Percentiles rank a stretch among this genome's conserved stretches.
Conservation (phyloP, 2,329 filamentous ascomycete genomes). For the Fusarium sp. region DNA sequence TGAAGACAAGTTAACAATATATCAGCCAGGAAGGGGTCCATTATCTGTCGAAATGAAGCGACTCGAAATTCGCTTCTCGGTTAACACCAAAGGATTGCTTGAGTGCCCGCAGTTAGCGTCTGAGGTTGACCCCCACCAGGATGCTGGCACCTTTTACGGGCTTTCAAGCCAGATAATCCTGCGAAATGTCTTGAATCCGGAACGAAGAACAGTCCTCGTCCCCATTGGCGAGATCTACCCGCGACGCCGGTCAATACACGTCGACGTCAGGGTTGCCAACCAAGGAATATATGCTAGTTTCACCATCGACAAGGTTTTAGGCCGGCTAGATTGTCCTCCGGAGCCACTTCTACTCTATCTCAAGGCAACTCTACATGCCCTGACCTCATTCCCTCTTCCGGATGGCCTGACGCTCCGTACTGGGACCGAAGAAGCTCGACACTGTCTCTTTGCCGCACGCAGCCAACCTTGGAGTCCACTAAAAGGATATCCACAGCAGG, state of each 20-base stretch:
- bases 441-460: constrained; percentile 54
- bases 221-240: constrained; percentile 58
- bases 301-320: constrained; percentile 65
- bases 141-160: constrained; percentile 60
- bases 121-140: constrained; percentile 68
- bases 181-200: constrained; percentile 52
- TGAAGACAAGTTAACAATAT: constrained; percentile 35
- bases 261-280: constrained; percentile 51
- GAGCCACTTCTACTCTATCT: constrained; percentile 67
- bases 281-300: constrained; percentile 61
- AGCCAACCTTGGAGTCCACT: constrained; percentile 63
- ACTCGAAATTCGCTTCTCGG: constrained; percentile 65
- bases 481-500: background rate
- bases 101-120: constrained; percentile 62
- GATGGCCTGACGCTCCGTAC: constrained; percentile 70
- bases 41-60: constrained; percentile 64
- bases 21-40: constrained; percentile 53
- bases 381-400: constrained; percentile 68
- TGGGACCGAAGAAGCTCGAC: constrained; percentile 70
- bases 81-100: constrained; percentile 59
- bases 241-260: constrained; percentile 55
- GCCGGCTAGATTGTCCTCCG: constrained; percentile 67
- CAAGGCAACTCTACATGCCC: constrained; percentile 70
- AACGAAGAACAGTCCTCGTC: constrained; percentile 64
- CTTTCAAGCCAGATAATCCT: constrained; percentile 23